Percentiles rank a stretch among this genome's conserved stretches.
These are phyloP conservation scores for Pseudogymnoascus sp. DNA, from an alignment of 2,329 filamentous ascomycete genomes.

Conservation along the genomic window DNA sequence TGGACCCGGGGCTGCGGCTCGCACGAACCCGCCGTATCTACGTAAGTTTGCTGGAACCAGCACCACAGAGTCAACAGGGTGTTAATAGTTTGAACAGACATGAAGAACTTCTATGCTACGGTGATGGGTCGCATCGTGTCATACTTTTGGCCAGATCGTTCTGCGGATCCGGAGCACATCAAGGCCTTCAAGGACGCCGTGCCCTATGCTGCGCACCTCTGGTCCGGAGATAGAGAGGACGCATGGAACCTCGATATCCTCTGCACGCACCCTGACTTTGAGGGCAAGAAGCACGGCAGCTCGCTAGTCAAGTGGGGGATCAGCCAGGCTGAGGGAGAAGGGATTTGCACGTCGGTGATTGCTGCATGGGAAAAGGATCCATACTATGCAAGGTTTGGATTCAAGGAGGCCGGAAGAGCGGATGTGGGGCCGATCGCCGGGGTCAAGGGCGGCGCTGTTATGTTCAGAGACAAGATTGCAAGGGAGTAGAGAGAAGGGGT, in stretches of 20 bases:
- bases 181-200: conserved; percentile 19
- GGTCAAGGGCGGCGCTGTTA: conserved; percentile 26
- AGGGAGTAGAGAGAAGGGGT: background rate
- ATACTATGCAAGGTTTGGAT: conserved; percentile 31
- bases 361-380: conserved; percentile 31
- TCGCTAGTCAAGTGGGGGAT: conserved; percentile 35
- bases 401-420: conserved; percentile 27
- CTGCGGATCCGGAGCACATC: conserved; percentile 16
- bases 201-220: conserved; percentile 22
- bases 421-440: conserved; percentile 26
- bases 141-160: conserved; percentile 20
- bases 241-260: conserved; percentile 33
- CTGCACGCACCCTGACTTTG: conserved; percentile 32
- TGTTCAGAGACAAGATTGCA: conserved; percentile 22
- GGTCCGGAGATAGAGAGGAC: conserved; percentile 25
- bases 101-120: conserved; percentile 1
- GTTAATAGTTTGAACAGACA: conserved; percentile 8
- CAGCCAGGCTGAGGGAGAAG: conserved; percentile 29
- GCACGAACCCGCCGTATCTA: background rate
- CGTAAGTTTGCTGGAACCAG: background rate
- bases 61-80: conserved; percentile 17
- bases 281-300: conserved; percentile 30
- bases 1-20: conserved; percentile 12
- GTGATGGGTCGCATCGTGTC: conserved; percentile 13
- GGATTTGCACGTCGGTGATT: conserved; percentile 32